Conservation (phyloP, 176 grass and related monocot species). For the Elaeis guineensis region DNA sequence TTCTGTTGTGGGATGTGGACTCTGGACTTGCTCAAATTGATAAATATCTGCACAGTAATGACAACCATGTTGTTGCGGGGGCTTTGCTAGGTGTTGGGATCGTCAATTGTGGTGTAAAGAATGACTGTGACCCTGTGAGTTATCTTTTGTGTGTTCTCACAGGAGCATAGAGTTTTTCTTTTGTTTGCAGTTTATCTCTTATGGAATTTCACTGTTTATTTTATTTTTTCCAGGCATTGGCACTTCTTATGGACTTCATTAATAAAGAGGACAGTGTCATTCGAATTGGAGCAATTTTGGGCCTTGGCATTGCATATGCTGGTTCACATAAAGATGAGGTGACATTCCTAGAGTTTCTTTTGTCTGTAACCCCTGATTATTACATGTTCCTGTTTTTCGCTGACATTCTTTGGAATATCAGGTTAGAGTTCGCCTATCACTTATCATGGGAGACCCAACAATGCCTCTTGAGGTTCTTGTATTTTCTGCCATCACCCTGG, state of each 20-base stretch:
- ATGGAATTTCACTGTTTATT: not conserved
- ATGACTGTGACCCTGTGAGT: constrained; percentile 91
- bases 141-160: not conserved
- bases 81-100: constrained; percentile 91
- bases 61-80: constrained; percentile 93
- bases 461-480: constrained; percentile 82
- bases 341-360: not conserved
- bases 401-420: constrained; percentile 32
- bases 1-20: constrained; percentile 94
- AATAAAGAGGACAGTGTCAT: constrained; percentile 81
- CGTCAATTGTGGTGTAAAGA: constrained; percentile 83
- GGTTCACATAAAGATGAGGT: constrained; percentile 96
- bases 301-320: constrained; percentile 93
- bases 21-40: constrained; percentile 81
- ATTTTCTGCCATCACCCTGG: constrained; percentile 76
- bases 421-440: constrained; percentile 62
- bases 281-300: constrained; percentile 85
- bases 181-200: too few species aligned
- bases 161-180: too few species aligned
- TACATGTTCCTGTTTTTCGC: not conserved
- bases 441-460: constrained; percentile 67
- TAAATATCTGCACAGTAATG: constrained; percentile 84
- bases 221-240: constrained; percentile 52
- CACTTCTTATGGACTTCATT: constrained; percentile 85
- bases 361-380: not conserved